These are phyloP conservation scores for Musa itinerans DNA, from an alignment of 176 grass and related monocot species.

Conservation along the genomic window DNA sequence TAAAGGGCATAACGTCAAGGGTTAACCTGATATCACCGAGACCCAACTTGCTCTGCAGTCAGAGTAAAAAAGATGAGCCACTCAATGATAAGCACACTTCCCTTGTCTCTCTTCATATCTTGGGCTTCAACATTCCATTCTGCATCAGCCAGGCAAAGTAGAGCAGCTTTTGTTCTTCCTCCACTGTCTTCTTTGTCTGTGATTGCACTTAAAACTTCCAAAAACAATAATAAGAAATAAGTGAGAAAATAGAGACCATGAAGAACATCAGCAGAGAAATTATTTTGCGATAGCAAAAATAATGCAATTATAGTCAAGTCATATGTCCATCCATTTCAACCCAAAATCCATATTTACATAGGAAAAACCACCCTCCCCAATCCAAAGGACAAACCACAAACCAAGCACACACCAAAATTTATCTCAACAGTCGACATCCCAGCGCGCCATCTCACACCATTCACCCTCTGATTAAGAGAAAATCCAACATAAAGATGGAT, in stretches of 20 bases:
- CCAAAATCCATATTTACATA: constrained; percentile 12
- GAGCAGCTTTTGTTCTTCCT: neutral
- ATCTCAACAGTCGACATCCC: neutral
- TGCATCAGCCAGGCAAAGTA: neutral
- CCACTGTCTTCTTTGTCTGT: neutral
- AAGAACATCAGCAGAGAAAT: neutral
- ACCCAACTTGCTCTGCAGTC: neutral
- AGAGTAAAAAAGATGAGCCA: neutral
- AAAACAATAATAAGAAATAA: neutral
- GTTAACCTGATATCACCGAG: neutral
- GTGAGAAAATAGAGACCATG: neutral
- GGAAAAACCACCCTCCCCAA: neutral
- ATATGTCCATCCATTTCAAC: constrained; percentile 11
- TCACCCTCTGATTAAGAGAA: neutral
- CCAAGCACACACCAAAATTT: neutral
- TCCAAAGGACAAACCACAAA: neutral
- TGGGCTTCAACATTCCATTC: neutral
- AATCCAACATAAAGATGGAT: neutral
- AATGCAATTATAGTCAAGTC: neutral
- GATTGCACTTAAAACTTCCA: neutral
- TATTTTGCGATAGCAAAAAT: neutral
- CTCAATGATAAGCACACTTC: neutral
- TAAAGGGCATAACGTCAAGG: neutral
- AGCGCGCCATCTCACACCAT: neutral
- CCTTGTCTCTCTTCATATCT: neutral